These are phyloP conservation scores for Kregervanrija pseudodelftensis DNA, from an alignment of 805 yeast genomes.

Conservation along the genomic window DNA sequence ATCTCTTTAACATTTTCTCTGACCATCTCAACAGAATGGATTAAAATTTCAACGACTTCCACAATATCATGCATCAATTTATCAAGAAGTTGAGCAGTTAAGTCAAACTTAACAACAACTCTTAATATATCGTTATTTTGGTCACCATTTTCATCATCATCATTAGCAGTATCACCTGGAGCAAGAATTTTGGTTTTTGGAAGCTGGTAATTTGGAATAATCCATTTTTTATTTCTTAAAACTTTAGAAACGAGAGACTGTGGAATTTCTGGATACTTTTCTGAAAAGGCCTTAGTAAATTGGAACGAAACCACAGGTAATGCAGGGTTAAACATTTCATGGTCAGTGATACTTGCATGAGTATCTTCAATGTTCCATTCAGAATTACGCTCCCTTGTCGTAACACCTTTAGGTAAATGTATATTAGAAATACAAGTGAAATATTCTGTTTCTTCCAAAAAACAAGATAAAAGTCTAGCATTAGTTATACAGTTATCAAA, in stretches of 20 bases:
- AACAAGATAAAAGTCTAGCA: conserved; percentile 60
- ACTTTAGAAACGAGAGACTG: conserved; percentile 68
- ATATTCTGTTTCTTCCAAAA: conserved; percentile 56
- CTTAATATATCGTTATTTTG: conserved; percentile 60
- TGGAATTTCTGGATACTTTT: conserved; percentile 70
- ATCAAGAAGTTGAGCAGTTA: conserved; percentile 55
- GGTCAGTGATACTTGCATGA: conserved; percentile 17
- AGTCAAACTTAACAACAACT: conserved; percentile 70
- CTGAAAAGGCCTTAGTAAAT: conserved; percentile 50
- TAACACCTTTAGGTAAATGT: conserved; percentile 49
- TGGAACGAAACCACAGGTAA: conserved; percentile 87
- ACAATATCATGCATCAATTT: conserved; percentile 57
- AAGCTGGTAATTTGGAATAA: conserved; percentile 82
- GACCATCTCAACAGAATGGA: conserved; percentile 39
- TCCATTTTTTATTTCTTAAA: conserved; percentile 76
- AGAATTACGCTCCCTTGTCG: conserved; percentile 22
- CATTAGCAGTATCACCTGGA: conserved; percentile 31
- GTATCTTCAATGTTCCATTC: conserved; percentile 5
- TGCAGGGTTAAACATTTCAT: conserved; percentile 57
- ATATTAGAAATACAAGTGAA: conserved; percentile 72
- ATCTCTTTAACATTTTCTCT: conserved; percentile 21
- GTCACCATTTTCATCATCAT: conserved; percentile 25
- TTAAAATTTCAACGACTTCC: conserved; percentile 44
- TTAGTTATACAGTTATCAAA: conserved; percentile 61
- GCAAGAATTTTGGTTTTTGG: conserved; percentile 35